Evolutionary conservation across 164 flowering plant genomes (phyloP), one percentile per base, ranked within the genome.

Genomic region (Magnolia sinica): DNA sequence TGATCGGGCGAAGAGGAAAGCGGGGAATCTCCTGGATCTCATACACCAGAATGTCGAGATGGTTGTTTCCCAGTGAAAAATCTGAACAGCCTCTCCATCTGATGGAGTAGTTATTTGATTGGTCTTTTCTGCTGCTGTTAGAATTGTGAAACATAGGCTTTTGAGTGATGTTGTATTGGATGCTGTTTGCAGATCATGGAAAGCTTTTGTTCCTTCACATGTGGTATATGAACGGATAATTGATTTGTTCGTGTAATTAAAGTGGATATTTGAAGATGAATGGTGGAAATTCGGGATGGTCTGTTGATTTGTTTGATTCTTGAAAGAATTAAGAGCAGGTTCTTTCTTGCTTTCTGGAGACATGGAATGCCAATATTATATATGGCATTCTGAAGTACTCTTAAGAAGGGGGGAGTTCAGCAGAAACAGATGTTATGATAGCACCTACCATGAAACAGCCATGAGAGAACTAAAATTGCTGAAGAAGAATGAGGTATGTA

Each of bases 1-100:
- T 0, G 78, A 74, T 27, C 59, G 83, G 71, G 83, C 83, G 2
- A 81, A 77, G 74, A 74, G 83, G 51, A 81, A 81, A 52, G 83
- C 78, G 1, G 78, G 77, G 29, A 73, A 64, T 71, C 69, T 81
- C 74, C 70, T 77, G 14, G 83, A 81, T 64, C 78, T 76, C 71
- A 37, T 80, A 31, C 23, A 50, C 13, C 70, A 24, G 6, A 20
- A 51, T 9, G 66, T 58, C 45, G 81, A 79, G 19, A 31, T 23
- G 58, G 65, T 4, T 29, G 75, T 6, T 55, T 27, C 58, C 67
- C 66, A 71, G 70, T 72, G 76, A 70, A 23, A 37, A 19, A 10
- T 45, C 58, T 8, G 45, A 70, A 24, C 23, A 11, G 7, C 18
- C 18, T 16, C 13, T 68, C 24, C 9, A 68, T 68, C 16, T 2